Conservation (phyloP, 1,139 yeast genomes). For the Zhuliangozyma parablackwelliae region DNA sequence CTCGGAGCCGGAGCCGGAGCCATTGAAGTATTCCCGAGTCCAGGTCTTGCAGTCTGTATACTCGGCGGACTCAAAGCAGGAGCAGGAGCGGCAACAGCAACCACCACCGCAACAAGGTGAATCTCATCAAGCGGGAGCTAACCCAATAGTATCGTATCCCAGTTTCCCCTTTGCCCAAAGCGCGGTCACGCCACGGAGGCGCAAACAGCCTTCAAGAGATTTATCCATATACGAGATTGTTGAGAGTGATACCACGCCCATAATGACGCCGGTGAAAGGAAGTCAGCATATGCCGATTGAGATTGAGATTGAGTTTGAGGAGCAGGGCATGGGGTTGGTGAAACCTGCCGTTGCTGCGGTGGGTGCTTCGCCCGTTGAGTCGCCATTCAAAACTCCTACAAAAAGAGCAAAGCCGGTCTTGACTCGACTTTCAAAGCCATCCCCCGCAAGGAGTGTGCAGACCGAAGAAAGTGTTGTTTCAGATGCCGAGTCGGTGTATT, state of each 20-base stretch:
- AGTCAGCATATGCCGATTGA: conserved; percentile 4
- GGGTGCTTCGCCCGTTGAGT: not conserved
- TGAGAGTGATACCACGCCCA: conserved; percentile 5
- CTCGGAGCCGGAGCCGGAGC: conserved; percentile 27
- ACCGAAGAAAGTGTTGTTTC: conserved; percentile 5
- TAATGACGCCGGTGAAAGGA: conserved; percentile 1
- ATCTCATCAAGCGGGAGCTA: too few relatives aligned
- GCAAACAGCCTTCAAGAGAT: too few relatives aligned
- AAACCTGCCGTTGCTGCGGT: too few relatives aligned
- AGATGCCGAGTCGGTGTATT: conserved; percentile 14
- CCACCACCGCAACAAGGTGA: too few relatives aligned
- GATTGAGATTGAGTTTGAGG: not conserved
- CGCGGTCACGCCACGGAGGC: too few relatives aligned
- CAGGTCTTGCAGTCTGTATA: conserved; percentile 9
- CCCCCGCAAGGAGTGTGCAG: conserved; percentile 1
- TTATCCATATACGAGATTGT: conserved; percentile 1
- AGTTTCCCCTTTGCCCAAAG: not conserved
- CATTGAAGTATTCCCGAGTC: conserved; percentile 5
- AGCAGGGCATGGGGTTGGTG: too few relatives aligned
- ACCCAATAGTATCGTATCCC: too few relatives aligned
- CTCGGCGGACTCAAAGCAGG: conserved; percentile 8
- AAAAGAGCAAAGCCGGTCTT: conserved; percentile 7
- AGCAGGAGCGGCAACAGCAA: conserved; percentile 1
- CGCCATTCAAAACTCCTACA: conserved; percentile 16
- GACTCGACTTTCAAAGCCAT: not conserved